Conservation (phyloP, 2,329 filamentous ascomycete species). For the Trichoderma atrobrunneum region DNA sequence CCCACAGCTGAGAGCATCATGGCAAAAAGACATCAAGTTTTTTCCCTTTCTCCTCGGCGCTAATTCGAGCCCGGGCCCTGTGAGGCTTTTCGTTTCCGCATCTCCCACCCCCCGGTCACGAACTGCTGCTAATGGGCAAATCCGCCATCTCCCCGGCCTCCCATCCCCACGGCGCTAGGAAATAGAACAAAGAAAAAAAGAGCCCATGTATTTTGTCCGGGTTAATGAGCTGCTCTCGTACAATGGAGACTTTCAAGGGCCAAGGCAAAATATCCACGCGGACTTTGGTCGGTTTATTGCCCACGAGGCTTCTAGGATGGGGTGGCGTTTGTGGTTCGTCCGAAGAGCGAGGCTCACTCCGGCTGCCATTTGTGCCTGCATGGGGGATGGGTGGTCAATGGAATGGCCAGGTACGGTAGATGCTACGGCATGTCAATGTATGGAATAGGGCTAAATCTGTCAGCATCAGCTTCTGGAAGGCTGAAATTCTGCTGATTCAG, state of each 20-base stretch:
- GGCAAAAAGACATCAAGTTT: neutral
- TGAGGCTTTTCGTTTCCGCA: neutral
- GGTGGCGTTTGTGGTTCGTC: neutral
- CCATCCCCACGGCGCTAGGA: slow-evolving; percentile 13
- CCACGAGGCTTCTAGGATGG: slow-evolving; percentile 5
- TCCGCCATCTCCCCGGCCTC: slow-evolving; percentile 14
- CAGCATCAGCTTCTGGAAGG: neutral
- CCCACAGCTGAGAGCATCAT: neutral
- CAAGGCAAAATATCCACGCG: neutral
- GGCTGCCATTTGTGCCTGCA: neutral
- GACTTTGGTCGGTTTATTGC: slow-evolving; percentile 4
- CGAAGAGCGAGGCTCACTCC: neutral
- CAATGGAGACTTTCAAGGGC: neutral
- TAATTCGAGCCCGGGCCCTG: neutral
- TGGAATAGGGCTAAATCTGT: neutral
- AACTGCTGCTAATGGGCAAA: slow-evolving; percentile 6
- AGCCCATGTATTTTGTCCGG: neutral
- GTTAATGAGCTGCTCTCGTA: neutral
- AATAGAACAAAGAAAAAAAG: neutral
- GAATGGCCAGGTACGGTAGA: neutral
- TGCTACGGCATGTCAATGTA: neutral
- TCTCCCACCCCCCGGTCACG: neutral
- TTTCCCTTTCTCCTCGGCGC: neutral
- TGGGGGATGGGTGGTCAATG: neutral
- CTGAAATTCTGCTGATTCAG: neutral